phyloP scores from a whole-genome alignment of 139 green algal species.

The Chlamydomonas asymmetrica region DNA sequence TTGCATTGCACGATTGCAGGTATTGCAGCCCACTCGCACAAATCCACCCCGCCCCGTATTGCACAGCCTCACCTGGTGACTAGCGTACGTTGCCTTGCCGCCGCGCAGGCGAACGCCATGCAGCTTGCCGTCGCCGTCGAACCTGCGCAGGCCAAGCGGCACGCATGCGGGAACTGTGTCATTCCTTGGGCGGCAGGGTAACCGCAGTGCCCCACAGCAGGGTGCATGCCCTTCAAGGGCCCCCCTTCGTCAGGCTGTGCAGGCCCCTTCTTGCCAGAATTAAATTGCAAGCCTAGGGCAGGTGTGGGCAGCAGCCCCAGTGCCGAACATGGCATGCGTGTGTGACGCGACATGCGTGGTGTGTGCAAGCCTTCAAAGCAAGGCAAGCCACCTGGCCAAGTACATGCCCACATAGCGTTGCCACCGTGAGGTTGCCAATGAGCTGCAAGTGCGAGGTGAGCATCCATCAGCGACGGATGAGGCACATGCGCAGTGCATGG shows the following conservation, averaged over 20 bases:
- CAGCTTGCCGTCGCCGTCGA: conserved; percentile 85
- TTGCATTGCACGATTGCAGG: too few relatives aligned
- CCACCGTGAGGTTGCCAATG: too few relatives aligned
- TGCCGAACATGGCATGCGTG: too few relatives aligned
- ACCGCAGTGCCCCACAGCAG: background rate
- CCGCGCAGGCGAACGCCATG: conserved; percentile 65
- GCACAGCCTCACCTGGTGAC: conserved; percentile 70
- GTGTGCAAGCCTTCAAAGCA: too few relatives aligned
- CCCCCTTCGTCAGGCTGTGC: background rate
- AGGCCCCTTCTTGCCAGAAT: background rate
- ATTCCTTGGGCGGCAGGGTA: background rate
- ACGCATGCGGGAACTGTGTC: background rate
- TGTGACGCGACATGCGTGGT: too few relatives aligned
- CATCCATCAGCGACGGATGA: background rate
- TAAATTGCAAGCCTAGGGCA: background rate
- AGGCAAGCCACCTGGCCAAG: too few relatives aligned
- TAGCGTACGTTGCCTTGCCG: conserved; percentile 67
- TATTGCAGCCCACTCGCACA: too few relatives aligned
- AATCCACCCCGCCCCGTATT: too few relatives aligned
- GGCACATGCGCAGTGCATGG: background rate
- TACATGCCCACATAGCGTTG: too few relatives aligned
- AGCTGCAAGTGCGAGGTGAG: too few relatives aligned
- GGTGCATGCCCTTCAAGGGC: too few relatives aligned
- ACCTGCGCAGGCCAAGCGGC: conserved; percentile 36
- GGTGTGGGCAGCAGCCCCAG: background rate